phyloP scores from a whole-genome alignment of 371 early-diverging fungal species.

The Apophysomyces trapeziformis region DNA sequence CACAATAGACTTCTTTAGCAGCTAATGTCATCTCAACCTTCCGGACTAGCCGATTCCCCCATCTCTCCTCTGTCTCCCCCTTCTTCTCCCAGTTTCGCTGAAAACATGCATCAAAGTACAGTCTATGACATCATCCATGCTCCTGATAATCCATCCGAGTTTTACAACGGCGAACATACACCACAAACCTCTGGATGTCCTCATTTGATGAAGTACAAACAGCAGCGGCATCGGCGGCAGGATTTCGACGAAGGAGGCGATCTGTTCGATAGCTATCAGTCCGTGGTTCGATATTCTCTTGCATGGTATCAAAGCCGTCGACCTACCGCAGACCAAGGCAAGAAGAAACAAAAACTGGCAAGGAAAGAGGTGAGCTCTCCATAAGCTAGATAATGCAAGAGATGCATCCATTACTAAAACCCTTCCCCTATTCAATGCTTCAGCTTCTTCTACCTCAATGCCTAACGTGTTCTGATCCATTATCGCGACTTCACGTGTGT shows the following conservation, averaged over 20 bases:
- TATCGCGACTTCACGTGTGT: conserved; percentile 81
- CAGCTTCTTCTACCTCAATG: conserved; percentile 77
- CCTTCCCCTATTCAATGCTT: neutral
- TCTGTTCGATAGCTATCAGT: conserved; percentile 37
- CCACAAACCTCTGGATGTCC: conserved; percentile 38
- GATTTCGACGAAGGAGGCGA: conserved; percentile 24
- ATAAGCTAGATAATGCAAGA: conserved; percentile 12
- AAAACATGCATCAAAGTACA: conserved; percentile 16
- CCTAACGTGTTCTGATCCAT: conserved; percentile 60
- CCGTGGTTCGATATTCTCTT: conserved; percentile 41
- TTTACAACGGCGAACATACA: conserved; percentile 30
- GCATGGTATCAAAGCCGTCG: conserved; percentile 35
- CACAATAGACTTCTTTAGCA: neutral
- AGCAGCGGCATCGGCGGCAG: conserved; percentile 20
- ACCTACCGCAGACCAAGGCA: conserved; percentile 2
- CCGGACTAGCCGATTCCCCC: conserved; percentile 28
- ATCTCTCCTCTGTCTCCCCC: conserved; percentile 26
- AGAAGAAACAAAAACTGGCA: conserved; percentile 25
- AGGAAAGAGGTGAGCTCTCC: conserved; percentile 16
- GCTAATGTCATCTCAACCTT: conserved; percentile 14
- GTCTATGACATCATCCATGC: conserved; percentile 46
- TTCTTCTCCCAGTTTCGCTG: conserved; percentile 26
- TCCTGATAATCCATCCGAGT: conserved; percentile 39
- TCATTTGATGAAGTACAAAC: conserved; percentile 39
- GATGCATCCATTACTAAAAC: neutral